These are phyloP conservation scores for Aspergillus melleus DNA, from an alignment of 2,329 filamentous ascomycete genomes.

Conservation along the genomic window DNA sequence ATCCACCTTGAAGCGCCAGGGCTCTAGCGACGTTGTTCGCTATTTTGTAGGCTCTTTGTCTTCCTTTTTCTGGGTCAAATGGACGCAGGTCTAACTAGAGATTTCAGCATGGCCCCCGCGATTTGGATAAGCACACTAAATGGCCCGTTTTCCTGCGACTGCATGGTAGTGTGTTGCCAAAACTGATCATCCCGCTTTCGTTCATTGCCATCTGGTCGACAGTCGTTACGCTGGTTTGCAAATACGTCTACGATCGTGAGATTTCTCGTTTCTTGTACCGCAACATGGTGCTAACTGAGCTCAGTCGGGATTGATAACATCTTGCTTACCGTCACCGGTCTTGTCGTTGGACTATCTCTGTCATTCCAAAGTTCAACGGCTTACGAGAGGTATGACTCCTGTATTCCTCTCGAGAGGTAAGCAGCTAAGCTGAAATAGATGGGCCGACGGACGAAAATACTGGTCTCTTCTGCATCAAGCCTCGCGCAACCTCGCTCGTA, in stretches of 20 bases:
- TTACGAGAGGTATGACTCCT: constrained; percentile 61
- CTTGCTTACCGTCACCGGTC: constrained; percentile 74
- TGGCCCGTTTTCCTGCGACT: constrained; percentile 74
- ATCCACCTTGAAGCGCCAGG: constrained; percentile 13
- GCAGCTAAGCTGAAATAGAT: constrained; percentile 30
- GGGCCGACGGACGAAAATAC: constrained; percentile 63
- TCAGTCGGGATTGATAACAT: constrained; percentile 64
- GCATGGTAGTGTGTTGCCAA: constrained; percentile 72
- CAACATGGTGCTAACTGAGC: constrained; percentile 5
- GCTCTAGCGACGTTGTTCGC: constrained; percentile 55
- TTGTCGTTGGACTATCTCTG: constrained; percentile 75
- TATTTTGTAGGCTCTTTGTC: constrained; percentile 54
- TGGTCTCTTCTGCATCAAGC: constrained; percentile 60
- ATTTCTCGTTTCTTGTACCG: constrained; percentile 2
- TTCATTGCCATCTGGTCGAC: constrained; percentile 67
- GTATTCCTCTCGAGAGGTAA: no score
- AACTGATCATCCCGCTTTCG: constrained; percentile 68
- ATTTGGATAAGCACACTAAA: constrained; percentile 72
- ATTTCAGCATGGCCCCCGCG: constrained; percentile 53
- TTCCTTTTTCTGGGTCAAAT: background rate
- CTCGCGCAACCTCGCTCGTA: constrained; percentile 61
- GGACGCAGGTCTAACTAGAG: background rate
- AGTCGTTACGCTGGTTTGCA: constrained; percentile 59
- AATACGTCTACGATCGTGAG: constrained; percentile 45
- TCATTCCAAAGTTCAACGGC: constrained; percentile 76